phyloP scores from a whole-genome alignment of 345 rosid species.

The Eutrema japonicum region DNA sequence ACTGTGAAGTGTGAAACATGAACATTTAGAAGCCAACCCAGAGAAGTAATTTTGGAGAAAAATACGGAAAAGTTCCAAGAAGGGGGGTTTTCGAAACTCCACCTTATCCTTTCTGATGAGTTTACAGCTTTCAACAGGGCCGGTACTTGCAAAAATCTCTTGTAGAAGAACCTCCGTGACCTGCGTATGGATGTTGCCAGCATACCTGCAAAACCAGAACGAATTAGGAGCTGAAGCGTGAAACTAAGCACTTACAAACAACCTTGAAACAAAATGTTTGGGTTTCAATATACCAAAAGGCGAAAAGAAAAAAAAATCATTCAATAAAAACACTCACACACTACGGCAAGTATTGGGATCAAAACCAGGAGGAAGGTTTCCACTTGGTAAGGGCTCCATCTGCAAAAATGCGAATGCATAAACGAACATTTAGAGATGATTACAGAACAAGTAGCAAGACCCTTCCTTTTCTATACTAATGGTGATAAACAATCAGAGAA shows the following conservation, averaged over 20 bases:
- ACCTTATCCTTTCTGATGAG: constrained; percentile 96
- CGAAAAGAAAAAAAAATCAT: not conserved
- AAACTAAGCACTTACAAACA: not conserved
- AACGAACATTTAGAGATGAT: not conserved
- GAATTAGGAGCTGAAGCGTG: constrained; percentile 21
- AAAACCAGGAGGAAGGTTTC: constrained; percentile 99
- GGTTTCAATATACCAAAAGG: constrained; percentile 5
- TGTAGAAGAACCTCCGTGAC: constrained; percentile 91
- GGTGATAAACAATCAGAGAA: too few relatives aligned
- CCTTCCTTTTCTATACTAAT: not conserved
- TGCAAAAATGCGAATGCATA: constrained; percentile 48
- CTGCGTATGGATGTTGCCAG: constrained; percentile 84
- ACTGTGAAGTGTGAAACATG: constrained; percentile 54
- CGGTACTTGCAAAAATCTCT: constrained; percentile 88
- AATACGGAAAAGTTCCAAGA: not conserved
- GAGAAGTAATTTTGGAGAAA: not conserved
- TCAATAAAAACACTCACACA: constrained; percentile 75
- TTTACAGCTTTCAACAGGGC: constrained; percentile 88
- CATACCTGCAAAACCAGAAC: constrained; percentile 70
- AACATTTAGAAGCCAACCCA: not conserved
- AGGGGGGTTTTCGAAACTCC: not conserved
- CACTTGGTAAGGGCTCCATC: constrained; percentile 97
- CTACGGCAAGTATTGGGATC: constrained; percentile 98
- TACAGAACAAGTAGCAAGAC: not conserved
- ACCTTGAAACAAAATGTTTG: not conserved